A percentile compares a stretch with the other conserved stretches of the same genome.
These are phyloP conservation scores for Cryptococcus hybrid DNA, from an alignment of 1,284 basidiomycete species.

Conservation along the genomic window DNA sequence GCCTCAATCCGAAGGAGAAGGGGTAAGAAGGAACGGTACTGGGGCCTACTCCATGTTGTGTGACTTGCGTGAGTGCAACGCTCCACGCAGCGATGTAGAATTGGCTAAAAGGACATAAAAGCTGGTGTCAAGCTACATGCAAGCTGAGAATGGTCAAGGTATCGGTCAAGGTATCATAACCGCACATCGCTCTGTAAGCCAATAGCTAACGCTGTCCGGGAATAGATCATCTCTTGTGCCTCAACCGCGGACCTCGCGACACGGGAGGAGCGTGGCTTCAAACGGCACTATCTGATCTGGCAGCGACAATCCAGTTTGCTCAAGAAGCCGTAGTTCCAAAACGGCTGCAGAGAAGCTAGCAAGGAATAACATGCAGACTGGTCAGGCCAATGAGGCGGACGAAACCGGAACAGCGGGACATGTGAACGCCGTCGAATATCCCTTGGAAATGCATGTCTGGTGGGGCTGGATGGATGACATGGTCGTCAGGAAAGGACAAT, in stretches of 20 bases:
- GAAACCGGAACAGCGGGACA: neutral
- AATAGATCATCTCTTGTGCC: conserved; percentile 44
- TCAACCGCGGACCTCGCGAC: conserved; percentile 37
- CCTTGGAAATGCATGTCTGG: conserved; percentile 23
- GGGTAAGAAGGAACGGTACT: conserved; percentile 9
- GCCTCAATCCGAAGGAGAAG: neutral
- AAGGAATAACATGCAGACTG: too few relatives aligned
- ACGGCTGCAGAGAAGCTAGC: too few relatives aligned
- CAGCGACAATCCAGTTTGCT: conserved; percentile 17
- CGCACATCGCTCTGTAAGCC: neutral
- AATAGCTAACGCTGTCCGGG: neutral
- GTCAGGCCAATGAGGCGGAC: neutral
- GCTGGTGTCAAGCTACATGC: conserved; percentile 34
- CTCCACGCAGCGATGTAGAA: neutral
- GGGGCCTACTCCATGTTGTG: conserved; percentile 24
- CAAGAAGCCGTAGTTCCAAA: neutral
- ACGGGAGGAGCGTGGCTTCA: conserved; percentile 42
- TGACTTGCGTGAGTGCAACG: conserved; percentile 21
- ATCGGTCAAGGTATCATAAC: conserved; percentile 35
- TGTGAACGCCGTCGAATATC: neutral
- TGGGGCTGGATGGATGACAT: conserved; percentile 31
- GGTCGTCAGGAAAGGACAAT: conserved; percentile 27
- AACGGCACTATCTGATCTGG: conserved; percentile 20
- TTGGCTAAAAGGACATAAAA: conserved; percentile 4
- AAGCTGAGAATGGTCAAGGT: conserved; percentile 39